Percentiles rank a stretch among this genome's conserved stretches.
phyloP scores from a whole-genome alignment of 2,329 filamentous ascomycete species.

The Fusarium piperis region DNA sequence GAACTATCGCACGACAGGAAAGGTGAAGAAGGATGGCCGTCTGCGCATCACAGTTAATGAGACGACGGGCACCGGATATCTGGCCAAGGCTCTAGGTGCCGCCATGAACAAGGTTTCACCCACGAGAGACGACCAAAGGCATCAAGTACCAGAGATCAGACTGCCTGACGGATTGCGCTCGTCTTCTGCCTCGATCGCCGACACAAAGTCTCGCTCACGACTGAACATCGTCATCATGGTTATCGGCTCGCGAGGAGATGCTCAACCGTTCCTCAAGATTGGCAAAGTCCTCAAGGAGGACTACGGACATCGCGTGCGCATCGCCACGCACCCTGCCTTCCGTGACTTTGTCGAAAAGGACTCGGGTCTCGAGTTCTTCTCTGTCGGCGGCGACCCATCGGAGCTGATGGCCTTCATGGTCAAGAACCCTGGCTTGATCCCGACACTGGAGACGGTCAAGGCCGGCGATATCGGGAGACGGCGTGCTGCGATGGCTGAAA shows the following conservation, averaged over 20 bases:
- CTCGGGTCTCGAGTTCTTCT: slow-evolving; percentile 81
- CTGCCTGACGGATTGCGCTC: slow-evolving; percentile 25
- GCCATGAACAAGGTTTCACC: slow-evolving; percentile 58
- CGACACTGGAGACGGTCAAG: slow-evolving; percentile 75
- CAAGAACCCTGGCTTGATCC: slow-evolving; percentile 82
- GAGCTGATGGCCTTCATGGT: slow-evolving; percentile 92
- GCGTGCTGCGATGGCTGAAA: slow-evolving; percentile 77
- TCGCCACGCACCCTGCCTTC: slow-evolving; percentile 83
- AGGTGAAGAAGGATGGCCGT: slow-evolving; percentile 74
- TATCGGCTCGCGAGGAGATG: slow-evolving; percentile 82
- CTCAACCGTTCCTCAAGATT: slow-evolving; percentile 81
- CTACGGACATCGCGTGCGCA: slow-evolving; percentile 78
- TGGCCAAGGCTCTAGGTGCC: slow-evolving; percentile 77
- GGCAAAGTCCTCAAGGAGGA: slow-evolving; percentile 76
- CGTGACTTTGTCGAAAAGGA: slow-evolving; percentile 79
- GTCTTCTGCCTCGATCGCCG: slow-evolving; percentile 47
- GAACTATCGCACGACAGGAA: slow-evolving; percentile 71
- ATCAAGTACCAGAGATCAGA: slow-evolving; percentile 13
- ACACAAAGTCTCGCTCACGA: slow-evolving; percentile 52
- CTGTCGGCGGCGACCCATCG: slow-evolving; percentile 79
- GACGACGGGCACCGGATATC: slow-evolving; percentile 73
- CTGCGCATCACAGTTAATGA: slow-evolving; percentile 79
- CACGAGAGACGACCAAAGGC: neutral
- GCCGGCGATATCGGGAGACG: slow-evolving; percentile 76
- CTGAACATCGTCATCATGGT: slow-evolving; percentile 87